Percentiles rank a stretch among this genome's conserved stretches.
Conservation (phyloP, 371 early-diverging fungal species). For the Dipsacomyces acuminosporus region DNA sequence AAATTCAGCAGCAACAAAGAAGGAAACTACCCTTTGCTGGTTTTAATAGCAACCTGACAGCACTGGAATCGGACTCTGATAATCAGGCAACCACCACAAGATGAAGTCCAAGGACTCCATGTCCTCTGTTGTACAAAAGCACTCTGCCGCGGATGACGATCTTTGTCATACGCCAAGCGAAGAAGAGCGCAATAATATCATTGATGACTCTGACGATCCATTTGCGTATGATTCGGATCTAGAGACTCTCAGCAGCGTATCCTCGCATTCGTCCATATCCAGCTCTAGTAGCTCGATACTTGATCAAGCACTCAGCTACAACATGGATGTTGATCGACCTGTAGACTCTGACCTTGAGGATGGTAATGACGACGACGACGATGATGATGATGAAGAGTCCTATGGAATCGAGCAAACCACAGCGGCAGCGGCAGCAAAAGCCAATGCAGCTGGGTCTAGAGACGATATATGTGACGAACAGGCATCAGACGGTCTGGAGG, state of each 20-base stretch:
- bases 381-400: too few species aligned
- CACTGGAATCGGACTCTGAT: background rate
- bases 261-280: conserved; percentile 39
- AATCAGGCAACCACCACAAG: background rate
- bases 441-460: too few species aligned
- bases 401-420: too few species aligned
- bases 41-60: background rate
- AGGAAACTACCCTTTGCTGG: too few species aligned
- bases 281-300: conserved; percentile 23
- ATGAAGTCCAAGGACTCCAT: background rate
- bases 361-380: conserved; percentile 1
- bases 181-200: background rate
- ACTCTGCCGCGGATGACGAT: background rate
- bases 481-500: too few species aligned
- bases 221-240: conserved; percentile 45
- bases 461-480: too few species aligned
- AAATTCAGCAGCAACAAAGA: too few species aligned
- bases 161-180: background rate
- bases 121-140: background rate
- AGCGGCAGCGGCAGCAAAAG: too few species aligned
- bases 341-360: conserved; percentile 3
- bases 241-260: conserved; percentile 44
- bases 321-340: background rate
- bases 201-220: conserved; percentile 31
- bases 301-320: conserved; percentile 6